Evolutionary conservation across 768 basidiomycete genomes (phyloP), one percentile per base, ranked within the genome.

Genomic region (Trichaptum fuscoviolaceum): DNA sequence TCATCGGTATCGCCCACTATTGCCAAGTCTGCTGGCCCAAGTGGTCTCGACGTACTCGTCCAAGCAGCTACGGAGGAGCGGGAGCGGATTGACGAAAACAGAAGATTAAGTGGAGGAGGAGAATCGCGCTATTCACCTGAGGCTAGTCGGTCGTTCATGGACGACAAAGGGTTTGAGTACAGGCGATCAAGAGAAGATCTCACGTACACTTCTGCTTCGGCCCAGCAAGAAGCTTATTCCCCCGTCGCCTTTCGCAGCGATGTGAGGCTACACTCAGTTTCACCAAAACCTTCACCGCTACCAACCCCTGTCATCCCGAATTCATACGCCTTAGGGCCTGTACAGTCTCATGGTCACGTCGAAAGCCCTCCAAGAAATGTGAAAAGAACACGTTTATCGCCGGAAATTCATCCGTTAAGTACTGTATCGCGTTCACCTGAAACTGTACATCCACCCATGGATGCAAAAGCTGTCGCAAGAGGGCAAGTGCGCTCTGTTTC

Each of bases 61-160:
- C 87, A 90, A 75, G 89, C 84, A 24, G 90, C 90, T 4, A 85
- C 86, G 0, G 84, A 87, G 71, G 89, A 90, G 70, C 82, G 85
- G 59, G 80, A 83, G 35, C 77, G 87, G 30, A 79, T 90, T 1
- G 78, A 87, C 65, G 83, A 61, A 25, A 34, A 23, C 23, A 61
- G 59, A 61, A 57, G n/a, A 42, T 35, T 34, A 42, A 58, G 18
- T 34, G 64, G n/a, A 34, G 64, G 36, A 42, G 18, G 20, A 25
- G 20, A 24, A 9, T 65, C 10, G 20, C 42, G 42, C 20, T 52
- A 52, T 52, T 52, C 42, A 20, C 42, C 42, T 52, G 42, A 52
- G 42, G 20, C 15, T 52, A 52, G 35, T 17, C 35, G 35, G 35
- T 36, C 17, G 35, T 36, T 17, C 7, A 36, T 36, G 35, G 35